phyloP scores from a whole-genome alignment of 345 rosid species.

The Aegle marmelos region DNA sequence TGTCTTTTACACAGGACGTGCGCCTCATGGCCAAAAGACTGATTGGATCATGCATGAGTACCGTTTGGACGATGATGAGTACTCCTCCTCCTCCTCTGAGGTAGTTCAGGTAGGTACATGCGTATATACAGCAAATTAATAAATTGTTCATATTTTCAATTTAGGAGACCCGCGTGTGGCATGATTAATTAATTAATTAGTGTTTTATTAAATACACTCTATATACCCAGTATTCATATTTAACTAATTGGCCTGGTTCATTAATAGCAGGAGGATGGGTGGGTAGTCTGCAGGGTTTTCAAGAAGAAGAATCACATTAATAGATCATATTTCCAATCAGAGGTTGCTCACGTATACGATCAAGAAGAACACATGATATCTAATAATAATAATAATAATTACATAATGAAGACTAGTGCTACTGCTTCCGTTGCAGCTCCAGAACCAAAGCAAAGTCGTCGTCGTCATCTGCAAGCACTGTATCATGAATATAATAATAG shows the following conservation, averaged over 20 bases:
- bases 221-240: background rate
- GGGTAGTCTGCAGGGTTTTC: slow-evolving; percentile 73
- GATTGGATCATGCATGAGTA: slow-evolving; percentile 99
- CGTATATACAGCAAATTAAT: too few species aligned
- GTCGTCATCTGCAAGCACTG: slow-evolving; percentile 24
- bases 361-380: slow-evolving; percentile 33
- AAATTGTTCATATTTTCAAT: background rate
- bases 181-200: background rate
- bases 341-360: slow-evolving; percentile 17
- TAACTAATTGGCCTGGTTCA: background rate
- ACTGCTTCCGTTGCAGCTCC: slow-evolving; percentile 18
- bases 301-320: slow-evolving; percentile 61
- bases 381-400: slow-evolving; percentile 7
- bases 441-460: slow-evolving; percentile 24
- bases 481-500: slow-evolving; percentile 17
- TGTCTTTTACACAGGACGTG: slow-evolving; percentile 96
- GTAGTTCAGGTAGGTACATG: slow-evolving; percentile 51
- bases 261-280: slow-evolving; percentile 59
- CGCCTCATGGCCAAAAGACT: slow-evolving; percentile 97
- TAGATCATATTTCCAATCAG: slow-evolving; percentile 49
- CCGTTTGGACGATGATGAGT: slow-evolving; percentile 66
- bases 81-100: slow-evolving; percentile 27
- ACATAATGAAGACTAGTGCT: slow-evolving; percentile 9
- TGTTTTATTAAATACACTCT: background rate
- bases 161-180: background rate